phyloP scores from a whole-genome alignment of 495 filamentous ascomycete genomes.

The Talaromyces trachyspermus region DNA sequence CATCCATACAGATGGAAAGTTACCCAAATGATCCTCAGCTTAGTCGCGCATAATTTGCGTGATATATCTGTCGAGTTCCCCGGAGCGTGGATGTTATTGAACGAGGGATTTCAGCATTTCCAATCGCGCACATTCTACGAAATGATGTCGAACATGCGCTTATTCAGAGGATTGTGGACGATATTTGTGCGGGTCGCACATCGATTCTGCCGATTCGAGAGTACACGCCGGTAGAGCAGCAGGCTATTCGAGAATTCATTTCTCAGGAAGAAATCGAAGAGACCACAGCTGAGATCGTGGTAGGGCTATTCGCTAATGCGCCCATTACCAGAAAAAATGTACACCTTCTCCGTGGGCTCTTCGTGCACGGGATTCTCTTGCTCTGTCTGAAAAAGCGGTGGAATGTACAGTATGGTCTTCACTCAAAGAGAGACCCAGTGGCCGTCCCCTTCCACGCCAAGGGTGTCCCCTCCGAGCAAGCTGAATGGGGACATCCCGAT shows the following conservation, averaged over 20 bases:
- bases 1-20: constrained; percentile 53
- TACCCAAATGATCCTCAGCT: constrained; percentile 43
- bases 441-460: constrained; percentile 67
- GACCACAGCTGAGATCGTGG: background rate
- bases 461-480: constrained; percentile 52
- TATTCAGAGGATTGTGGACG: constrained; percentile 4
- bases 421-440: constrained; percentile 40
- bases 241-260: constrained; percentile 10
- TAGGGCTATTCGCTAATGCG: background rate
- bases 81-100: constrained; percentile 30
- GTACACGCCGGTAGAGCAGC: background rate
- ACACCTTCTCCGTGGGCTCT: constrained; percentile 52
- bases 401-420: constrained; percentile 63
- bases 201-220: constrained; percentile 6
- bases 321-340: constrained; percentile 16
- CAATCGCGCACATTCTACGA: constrained; percentile 14
- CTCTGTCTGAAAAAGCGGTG: constrained; percentile 59
- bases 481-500: constrained; percentile 71
- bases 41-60: constrained; percentile 25
- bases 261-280: constrained; percentile 3
- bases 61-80: constrained; percentile 19
- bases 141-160: constrained; percentile 14
- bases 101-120: constrained; percentile 12
- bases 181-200: constrained; percentile 10
- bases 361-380: constrained; percentile 47